These are phyloP conservation scores for Eremothecium sinecaudum DNA, from an alignment of 1,139 yeast species.

Conservation along the genomic window DNA sequence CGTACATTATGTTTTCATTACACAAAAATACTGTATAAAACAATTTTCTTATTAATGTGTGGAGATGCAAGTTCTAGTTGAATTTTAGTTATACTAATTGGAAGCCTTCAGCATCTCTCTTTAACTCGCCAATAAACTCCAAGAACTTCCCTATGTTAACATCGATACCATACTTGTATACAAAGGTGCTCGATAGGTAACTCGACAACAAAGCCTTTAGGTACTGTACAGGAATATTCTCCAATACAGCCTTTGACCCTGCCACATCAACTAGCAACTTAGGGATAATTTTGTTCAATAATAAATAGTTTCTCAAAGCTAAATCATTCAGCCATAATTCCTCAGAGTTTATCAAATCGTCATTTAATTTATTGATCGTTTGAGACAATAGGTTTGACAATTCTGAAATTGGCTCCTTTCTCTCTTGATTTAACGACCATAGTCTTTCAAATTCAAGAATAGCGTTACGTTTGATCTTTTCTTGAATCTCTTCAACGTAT, in stretches of 20 bases:
- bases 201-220: slow-evolving; percentile 87
- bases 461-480: slow-evolving; percentile 68
- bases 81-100: slow-evolving; percentile 3
- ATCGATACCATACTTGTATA: slow-evolving; percentile 75
- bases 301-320: slow-evolving; percentile 65
- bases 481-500: slow-evolving; percentile 79
- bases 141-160: slow-evolving; percentile 31
- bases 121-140: slow-evolving; percentile 29
- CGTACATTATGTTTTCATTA: too few species aligned
- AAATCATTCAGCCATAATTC: slow-evolving; percentile 80
- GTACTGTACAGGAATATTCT: slow-evolving; percentile 80
- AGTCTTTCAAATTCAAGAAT: slow-evolving; percentile 74
- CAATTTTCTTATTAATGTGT: too few species aligned
- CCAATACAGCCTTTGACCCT: slow-evolving; percentile 65
- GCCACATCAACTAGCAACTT: slow-evolving; percentile 56
- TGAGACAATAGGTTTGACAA: slow-evolving; percentile 78
- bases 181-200: slow-evolving; percentile 78
- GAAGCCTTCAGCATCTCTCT: slow-evolving; percentile 22
- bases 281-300: slow-evolving; percentile 67
- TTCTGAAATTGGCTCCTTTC: slow-evolving; percentile 65
- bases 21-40: too few species aligned
- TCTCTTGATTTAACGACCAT: slow-evolving; percentile 64
- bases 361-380: slow-evolving; percentile 82
- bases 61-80: background rate
- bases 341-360: slow-evolving; percentile 73